phyloP scores from a whole-genome alignment of 306 rosid genomes.

The Acacia confusa region DNA sequence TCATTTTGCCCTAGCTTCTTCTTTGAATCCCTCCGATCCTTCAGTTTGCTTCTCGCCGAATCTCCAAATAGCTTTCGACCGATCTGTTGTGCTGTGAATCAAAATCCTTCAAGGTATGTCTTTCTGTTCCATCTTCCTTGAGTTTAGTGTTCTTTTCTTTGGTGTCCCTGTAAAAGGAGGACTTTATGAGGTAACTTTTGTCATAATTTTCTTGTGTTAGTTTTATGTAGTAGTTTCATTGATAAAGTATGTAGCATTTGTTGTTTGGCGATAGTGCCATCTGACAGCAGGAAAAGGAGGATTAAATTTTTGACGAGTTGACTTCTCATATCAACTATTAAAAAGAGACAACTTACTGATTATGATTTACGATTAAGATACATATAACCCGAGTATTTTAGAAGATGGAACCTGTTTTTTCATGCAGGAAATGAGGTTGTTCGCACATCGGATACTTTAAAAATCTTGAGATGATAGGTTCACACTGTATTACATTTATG shows the following conservation, averaged over 20 bases:
- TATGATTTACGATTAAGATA: neutral
- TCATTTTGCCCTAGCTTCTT: too few species aligned
- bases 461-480: neutral
- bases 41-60: too few species aligned
- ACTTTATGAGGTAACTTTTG: constrained; percentile 69
- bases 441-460: neutral
- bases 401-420: neutral
- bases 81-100: too few species aligned
- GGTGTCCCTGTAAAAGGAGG: constrained; percentile 99
- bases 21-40: too few species aligned
- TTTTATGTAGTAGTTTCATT: neutral
- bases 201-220: constrained; percentile 5
- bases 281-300: neutral
- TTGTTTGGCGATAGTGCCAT: neutral
- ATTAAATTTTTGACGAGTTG: neutral
- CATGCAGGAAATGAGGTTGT: neutral
- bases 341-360: neutral
- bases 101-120: too few species aligned
- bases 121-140: too few species aligned
- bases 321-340: neutral
- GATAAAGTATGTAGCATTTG: neutral
- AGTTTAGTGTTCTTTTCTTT: too few species aligned
- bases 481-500: neutral
- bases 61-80: too few species aligned
- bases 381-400: neutral